phyloP scores from a whole-genome alignment of 2,329 filamentous ascomycete species.

The Colletotrichum godetiae region DNA sequence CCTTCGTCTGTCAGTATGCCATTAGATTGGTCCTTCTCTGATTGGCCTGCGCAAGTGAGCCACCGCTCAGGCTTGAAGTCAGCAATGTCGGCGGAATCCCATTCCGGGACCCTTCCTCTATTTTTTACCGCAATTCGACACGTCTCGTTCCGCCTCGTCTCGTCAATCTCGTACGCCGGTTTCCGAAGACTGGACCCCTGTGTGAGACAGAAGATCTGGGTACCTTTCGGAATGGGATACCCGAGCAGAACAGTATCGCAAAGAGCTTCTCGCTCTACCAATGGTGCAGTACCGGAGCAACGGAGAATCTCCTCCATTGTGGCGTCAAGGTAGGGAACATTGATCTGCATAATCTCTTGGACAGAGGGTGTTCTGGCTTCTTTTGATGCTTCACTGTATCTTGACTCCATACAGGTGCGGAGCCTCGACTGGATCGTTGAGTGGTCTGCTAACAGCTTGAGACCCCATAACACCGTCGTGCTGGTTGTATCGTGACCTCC shows the following conservation, averaged over 20 bases:
- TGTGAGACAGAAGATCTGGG: conserved; percentile 41
- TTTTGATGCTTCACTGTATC: conserved; percentile 36
- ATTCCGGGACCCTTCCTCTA: conserved; percentile 20
- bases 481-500: conserved; percentile 46
- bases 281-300: conserved; percentile 37
- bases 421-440: not conserved
- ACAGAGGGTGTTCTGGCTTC: conserved; percentile 36
- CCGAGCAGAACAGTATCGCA: conserved; percentile 42
- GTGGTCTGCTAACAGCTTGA: conserved; percentile 35
- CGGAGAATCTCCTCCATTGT: conserved; percentile 45
- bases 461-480: conserved; percentile 42
- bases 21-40: not conserved
- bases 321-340: conserved; percentile 43
- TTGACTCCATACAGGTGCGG: not conserved
- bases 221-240: conserved; percentile 41
- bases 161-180: conserved; percentile 41
- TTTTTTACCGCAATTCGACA: conserved; percentile 35
- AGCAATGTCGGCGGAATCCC: conserved; percentile 9
- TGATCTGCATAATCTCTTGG: conserved; percentile 37
- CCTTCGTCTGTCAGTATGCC: not conserved
- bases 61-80: conserved; percentile 21
- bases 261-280: conserved; percentile 39
- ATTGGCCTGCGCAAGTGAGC: not conserved
- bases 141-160: conserved; percentile 40
- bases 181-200: conserved; percentile 42